phyloP scores from a whole-genome alignment of 306 rosid species.

The Astragalus membranaceus region DNA sequence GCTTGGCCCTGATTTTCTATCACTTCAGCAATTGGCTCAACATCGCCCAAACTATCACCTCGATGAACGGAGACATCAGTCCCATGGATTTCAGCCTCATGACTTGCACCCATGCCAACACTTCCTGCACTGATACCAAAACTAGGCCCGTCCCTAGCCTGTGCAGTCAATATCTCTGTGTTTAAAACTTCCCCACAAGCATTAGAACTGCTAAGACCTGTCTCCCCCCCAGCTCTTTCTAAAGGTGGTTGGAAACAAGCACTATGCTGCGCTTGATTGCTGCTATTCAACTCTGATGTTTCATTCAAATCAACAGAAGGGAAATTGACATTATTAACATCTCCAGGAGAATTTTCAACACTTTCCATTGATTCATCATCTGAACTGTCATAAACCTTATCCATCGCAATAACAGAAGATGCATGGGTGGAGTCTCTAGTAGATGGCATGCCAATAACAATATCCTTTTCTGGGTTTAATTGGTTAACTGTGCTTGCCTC shows the following conservation, averaged over 20 bases:
- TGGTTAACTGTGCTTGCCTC: slow-evolving; percentile 26
- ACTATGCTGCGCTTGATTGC: slow-evolving; percentile 87
- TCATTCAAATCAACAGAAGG: slow-evolving; percentile 86
- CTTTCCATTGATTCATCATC: slow-evolving; percentile 96
- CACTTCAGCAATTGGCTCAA: slow-evolving; percentile 77
- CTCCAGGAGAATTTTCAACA: slow-evolving; percentile 79
- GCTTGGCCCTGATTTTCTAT: slow-evolving; percentile 85
- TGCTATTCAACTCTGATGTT: slow-evolving; percentile 78
- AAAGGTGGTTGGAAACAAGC: slow-evolving; percentile 53
- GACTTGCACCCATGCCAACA: slow-evolving; percentile 98
- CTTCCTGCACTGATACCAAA: slow-evolving; percentile 97
- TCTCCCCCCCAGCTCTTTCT: slow-evolving; percentile 65
- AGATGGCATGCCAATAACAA: slow-evolving; percentile 41
- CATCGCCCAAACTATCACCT: slow-evolving; percentile 91
- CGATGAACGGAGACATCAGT: slow-evolving; percentile 80
- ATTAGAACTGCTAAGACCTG: slow-evolving; percentile 91
- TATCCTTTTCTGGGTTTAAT: slow-evolving; percentile 56
- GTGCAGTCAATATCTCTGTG: slow-evolving; percentile 69
- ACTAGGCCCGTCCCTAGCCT: slow-evolving; percentile 81
- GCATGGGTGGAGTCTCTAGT: slow-evolving; percentile 84
- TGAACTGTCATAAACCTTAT: slow-evolving; percentile 53
- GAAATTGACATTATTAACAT: slow-evolving; percentile 62
- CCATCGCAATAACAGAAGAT: slow-evolving; percentile 94
- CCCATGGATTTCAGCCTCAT: slow-evolving; percentile 98
- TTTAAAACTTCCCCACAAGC: slow-evolving; percentile 92